Conservation (phyloP, 441 rosid species). For the Erysimum cheiri region DNA sequence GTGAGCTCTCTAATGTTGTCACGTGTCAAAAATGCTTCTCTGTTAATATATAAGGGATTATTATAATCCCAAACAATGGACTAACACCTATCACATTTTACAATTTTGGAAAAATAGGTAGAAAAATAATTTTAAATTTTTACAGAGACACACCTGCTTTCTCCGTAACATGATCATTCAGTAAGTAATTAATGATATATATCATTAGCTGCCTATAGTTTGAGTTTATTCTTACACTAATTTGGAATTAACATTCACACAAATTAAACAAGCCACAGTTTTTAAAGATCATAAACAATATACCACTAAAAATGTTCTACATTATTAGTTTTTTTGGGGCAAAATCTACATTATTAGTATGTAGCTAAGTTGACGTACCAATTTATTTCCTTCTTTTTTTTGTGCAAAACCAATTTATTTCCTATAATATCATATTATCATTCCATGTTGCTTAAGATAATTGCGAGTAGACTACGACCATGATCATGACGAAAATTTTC, state of each 20-base stretch:
- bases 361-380: constrained; percentile 20
- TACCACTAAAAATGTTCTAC: background rate
- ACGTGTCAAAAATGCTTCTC: too few relatives aligned
- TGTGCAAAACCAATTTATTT: background rate
- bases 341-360: background rate
- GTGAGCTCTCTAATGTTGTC: too few relatives aligned
- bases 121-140: background rate
- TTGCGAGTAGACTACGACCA: constrained; percentile 19
- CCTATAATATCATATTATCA: constrained; percentile 11
- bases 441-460: constrained; percentile 33
- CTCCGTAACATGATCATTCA: too few relatives aligned
- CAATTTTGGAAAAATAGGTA: background rate
- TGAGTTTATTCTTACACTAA: background rate
- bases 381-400: too few relatives aligned
- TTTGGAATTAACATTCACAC: constrained; percentile 7
- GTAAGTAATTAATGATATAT: too few relatives aligned
- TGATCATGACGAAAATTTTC: constrained; percentile 18
- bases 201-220: background rate
- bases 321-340: too few relatives aligned
- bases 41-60: too few relatives aligned
- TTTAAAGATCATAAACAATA: constrained; percentile 1
- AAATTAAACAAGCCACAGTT: background rate
- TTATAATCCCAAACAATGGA: background rate
- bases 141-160: background rate
- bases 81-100: background rate